phyloP scores from a whole-genome alignment of 305 asterid genomes.

The Caryopteris hybrid region DNA sequence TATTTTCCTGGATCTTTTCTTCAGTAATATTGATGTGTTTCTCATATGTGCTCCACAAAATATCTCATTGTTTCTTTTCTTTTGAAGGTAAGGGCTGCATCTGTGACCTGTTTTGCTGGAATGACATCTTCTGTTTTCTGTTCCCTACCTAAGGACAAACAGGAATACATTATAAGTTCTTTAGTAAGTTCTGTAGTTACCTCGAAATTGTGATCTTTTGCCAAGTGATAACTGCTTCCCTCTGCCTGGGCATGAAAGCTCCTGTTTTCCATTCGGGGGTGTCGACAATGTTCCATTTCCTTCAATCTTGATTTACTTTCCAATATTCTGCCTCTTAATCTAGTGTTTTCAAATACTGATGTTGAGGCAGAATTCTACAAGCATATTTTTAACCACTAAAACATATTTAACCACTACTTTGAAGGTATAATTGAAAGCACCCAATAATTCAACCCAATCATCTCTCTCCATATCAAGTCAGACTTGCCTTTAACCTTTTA shows the following conservation, averaged over 20 bases:
- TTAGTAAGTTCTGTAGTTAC: conserved; percentile 49
- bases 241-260: background rate
- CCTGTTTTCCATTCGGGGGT: background rate
- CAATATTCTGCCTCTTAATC: background rate
- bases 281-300: background rate
- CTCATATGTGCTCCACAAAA: background rate
- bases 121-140: conserved; percentile 81
- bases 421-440: background rate
- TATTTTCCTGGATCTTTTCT: conserved; percentile 1
- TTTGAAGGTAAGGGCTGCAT: conserved; percentile 88
- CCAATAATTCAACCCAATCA: background rate
- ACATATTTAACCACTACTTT: background rate
- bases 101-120: conserved; percentile 97
- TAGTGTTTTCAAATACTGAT: background rate
- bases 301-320: background rate
- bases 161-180: conserved; percentile 56
- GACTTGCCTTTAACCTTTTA: background rate
- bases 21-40: background rate
- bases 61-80: conserved; percentile 23
- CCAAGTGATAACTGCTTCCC: background rate
- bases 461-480: conserved; percentile 2
- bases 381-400: background rate
- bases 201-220: conserved; percentile 8
- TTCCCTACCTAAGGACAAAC: conserved; percentile 63
- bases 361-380: background rate